These are phyloP conservation scores for Beta lomatogona DNA, from an alignment of 179 eudicot species.

Conservation along the genomic window DNA sequence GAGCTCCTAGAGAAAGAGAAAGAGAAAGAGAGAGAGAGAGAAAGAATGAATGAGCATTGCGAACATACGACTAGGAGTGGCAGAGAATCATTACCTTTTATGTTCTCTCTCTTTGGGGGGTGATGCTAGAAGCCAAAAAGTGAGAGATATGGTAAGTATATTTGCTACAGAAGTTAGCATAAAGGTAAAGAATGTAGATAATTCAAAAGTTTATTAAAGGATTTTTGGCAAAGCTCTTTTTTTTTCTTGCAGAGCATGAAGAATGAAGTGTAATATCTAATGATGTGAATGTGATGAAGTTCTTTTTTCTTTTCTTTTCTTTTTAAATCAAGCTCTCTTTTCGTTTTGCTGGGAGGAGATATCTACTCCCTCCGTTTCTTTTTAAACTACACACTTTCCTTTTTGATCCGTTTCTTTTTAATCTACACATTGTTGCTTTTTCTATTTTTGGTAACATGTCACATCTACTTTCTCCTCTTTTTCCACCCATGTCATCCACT, in stretches of 20 bases:
- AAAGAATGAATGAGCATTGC: background rate
- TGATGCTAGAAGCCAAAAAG: slow-evolving; percentile 23
- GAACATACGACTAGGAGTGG: background rate
- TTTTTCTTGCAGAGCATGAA: slow-evolving; percentile 19
- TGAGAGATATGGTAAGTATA: slow-evolving; percentile 26
- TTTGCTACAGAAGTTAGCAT: slow-evolving; percentile 35
- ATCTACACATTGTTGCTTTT: too few species aligned
- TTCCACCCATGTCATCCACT: too few species aligned
- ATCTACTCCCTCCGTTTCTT: too few species aligned
- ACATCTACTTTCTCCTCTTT: too few species aligned
- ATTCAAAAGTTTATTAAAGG: slow-evolving; percentile 14
- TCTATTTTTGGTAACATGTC: too few species aligned
- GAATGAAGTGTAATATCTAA: slow-evolving; percentile 17
- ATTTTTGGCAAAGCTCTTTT: slow-evolving; percentile 2
- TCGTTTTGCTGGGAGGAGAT: too few species aligned
- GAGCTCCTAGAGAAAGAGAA: background rate
- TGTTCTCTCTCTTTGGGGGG: background rate
- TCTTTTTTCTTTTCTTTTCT: too few species aligned
- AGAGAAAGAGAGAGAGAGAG: too few species aligned
- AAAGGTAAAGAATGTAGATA: slow-evolving; percentile 11
- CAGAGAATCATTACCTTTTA: slow-evolving; percentile 21
- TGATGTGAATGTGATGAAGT: slow-evolving; percentile 4
- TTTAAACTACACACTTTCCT: too few species aligned
- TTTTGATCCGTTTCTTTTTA: too few species aligned
- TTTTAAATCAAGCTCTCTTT: too few species aligned